Base-by-base conservation (phyloP, 371 early-diverging fungal genomes). In the Haplosporangium sp. region DNA sequence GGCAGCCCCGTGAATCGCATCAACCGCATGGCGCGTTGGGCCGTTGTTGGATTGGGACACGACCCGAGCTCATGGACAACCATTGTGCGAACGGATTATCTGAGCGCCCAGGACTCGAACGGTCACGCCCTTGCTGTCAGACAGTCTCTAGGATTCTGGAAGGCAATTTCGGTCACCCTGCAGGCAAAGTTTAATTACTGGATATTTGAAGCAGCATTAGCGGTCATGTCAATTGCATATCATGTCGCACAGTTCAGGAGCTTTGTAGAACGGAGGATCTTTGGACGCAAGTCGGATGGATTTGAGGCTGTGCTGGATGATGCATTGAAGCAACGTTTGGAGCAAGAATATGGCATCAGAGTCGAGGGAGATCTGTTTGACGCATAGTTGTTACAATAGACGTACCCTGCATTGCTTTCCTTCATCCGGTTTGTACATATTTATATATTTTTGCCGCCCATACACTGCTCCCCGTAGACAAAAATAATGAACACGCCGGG, bases 1-100 rank as follows among this genome's bases (percentile, higher is more conserved):
- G 95, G 95, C 14, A 91, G 90, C 6, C 96, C 96, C 0, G 95
- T 97, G 40, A 95, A 97, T 60, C 88, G 96, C 14, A 92, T 95
- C 74, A 93, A 92, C 74, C 76, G 95, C 11, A 96, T 95, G 91
- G 95, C 95, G 0, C 83, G 89, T 21, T 94, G 90, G 85, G 96
- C 96, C 7, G 93, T 94, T 0, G 73, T 81, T 11, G 91, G 91
- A 0, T 65, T 89, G 7, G 86, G 84, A 37, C 80, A 64, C 48
- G 67, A 67, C 38, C 55, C 64, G 1, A 46, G 16, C 7, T 45
- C 29, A 18, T 65, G 69, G 73, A 37, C 54, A 0, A 20, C 51
- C 8, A 46, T 11, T 10, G 13, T 55, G n/a, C 47, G 23, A n/a
- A 37, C 62, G 7, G 61, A 72, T 16, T 48, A 59, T 11, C 41